Base-by-base conservation (phyloP, 2,329 filamentous ascomycete species). In the Xylaria digitata region DNA sequence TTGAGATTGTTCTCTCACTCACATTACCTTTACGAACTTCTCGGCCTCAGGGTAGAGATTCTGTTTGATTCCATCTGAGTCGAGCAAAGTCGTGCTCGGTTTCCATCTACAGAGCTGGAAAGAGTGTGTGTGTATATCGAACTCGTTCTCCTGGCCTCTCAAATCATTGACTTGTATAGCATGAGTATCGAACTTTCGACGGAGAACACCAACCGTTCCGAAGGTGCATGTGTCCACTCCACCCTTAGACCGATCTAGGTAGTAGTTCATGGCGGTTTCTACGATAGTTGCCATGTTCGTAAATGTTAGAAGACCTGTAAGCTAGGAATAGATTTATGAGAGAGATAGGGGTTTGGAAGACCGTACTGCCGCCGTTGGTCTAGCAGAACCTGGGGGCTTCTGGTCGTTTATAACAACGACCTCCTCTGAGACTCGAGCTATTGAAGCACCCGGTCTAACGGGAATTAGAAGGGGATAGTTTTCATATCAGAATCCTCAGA, bases 231-330 rank as follows among this genome's bases (percentile, higher is more conserved):
- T 45, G 8, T 60, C 8, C 11, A 23, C 6, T 17, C 66, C 66
- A 7, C 66, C 66, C 19, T 52, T 63, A 4, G 59, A 66, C 1
- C 55, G 64, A 49, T 69, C 67, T 17, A 69, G 23, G 56, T 69
- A 30, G 37, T 69, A 69, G 60, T 69, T 67, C 67, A 69, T 69
- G 6, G 59, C 48, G 15, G 66, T 63, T 19, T 68, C 49, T 42
- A 66, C 19, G 9, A 45, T 7, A 19, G 40, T 15, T 5, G 58
- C 59, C 63, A 68, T 66, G 11, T 21, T 60, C 11, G 34, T 37
- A 8, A 19, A 19, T 21, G 9, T 49, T 17, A n/a, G 17, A 50
- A 15, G 1, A 3, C 1, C 34, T n/a, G 19, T 13, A 40, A 34
- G 49, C n/a, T 43, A 15, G n/a, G 23, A 13, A 43, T 8, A 55